These are phyloP conservation scores for Sclerotinia subarctica DNA, from an alignment of 2,329 filamentous ascomycete genomes.

Conservation along the genomic window DNA sequence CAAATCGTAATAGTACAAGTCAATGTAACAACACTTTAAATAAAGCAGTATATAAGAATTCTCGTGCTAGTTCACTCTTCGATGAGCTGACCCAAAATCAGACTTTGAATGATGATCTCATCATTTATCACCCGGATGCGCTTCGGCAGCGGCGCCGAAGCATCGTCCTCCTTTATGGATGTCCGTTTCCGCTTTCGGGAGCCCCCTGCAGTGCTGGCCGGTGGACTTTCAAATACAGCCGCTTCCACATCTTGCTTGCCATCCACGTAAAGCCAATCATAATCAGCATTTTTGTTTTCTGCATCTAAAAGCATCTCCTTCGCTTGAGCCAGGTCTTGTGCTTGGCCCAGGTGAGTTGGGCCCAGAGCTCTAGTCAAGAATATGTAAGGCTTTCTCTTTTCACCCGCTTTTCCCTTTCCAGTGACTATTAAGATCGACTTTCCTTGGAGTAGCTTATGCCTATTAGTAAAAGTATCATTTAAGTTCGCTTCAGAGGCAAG, in stretches of 20 bases:
- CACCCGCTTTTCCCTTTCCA: constrained; percentile 57
- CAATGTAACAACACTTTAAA: not conserved
- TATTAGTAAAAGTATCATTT: constrained; percentile 51
- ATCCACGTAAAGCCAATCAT: constrained; percentile 79
- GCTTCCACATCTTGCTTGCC: constrained; percentile 50
- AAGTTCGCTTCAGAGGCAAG: constrained; percentile 56
- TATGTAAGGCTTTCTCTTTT: constrained; percentile 67
- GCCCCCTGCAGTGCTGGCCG: constrained; percentile 30
- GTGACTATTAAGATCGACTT: constrained; percentile 71
- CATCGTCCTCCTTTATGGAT: constrained; percentile 37
- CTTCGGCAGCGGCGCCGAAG: constrained; percentile 43
- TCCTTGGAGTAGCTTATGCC: constrained; percentile 62
- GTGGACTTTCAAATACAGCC: constrained; percentile 35
- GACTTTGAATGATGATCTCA: constrained; percentile 86
- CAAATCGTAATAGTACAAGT: not conserved
- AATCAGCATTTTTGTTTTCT: constrained; percentile 48
- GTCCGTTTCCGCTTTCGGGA: constrained; percentile 47
- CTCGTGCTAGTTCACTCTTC: constrained; percentile 23
- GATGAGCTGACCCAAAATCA: constrained; percentile 79
- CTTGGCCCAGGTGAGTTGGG: constrained; percentile 62
- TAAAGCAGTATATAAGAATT: not conserved
- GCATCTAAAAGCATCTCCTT: constrained; percentile 53
- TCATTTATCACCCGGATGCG: constrained; percentile 69
- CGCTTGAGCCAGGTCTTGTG: constrained; percentile 63
- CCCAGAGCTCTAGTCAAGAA: constrained; percentile 80